phyloP scores from a whole-genome alignment of 2,329 filamentous ascomycete species.

The Penicillium carneum region DNA sequence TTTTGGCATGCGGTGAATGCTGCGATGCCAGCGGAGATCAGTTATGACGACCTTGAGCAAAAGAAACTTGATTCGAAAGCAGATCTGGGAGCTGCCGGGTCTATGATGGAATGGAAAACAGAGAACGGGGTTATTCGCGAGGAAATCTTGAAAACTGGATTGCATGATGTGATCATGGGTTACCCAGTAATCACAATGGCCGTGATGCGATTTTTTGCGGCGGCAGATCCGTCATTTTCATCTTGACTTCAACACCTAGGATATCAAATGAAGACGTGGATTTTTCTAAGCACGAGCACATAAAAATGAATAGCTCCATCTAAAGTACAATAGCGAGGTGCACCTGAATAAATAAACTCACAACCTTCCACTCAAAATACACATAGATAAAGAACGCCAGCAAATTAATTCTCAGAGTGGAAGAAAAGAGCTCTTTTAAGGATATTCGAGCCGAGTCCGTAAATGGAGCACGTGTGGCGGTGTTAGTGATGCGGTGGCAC shows the following conservation, averaged over 20 bases:
- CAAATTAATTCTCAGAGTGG: accelerated
- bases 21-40: conserved; percentile 47
- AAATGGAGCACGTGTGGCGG: neutral
- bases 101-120: conserved; percentile 58
- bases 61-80: conserved; percentile 52
- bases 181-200: conserved; percentile 63
- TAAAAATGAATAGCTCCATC: neutral
- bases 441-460: neutral
- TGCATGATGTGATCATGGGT: conserved; percentile 67
- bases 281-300: too few species aligned
- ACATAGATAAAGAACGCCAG: accelerated
- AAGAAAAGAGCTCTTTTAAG: neutral
- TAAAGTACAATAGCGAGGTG: neutral
- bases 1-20: conserved; percentile 63
- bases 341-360: neutral
- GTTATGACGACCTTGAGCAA: conserved; percentile 56
- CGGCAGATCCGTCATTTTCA: conserved; percentile 23
- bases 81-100: conserved; percentile 59
- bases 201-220: conserved; percentile 58
- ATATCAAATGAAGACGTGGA: neutral
- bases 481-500: conserved; percentile 11
- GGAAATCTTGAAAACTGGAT: conserved; percentile 63
- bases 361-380: too few species aligned
- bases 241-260: neutral
- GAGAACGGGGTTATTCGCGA: conserved; percentile 60